Conservation (phyloP, 2,329 filamentous ascomycete species). For the Didymella keratinophila region DNA sequence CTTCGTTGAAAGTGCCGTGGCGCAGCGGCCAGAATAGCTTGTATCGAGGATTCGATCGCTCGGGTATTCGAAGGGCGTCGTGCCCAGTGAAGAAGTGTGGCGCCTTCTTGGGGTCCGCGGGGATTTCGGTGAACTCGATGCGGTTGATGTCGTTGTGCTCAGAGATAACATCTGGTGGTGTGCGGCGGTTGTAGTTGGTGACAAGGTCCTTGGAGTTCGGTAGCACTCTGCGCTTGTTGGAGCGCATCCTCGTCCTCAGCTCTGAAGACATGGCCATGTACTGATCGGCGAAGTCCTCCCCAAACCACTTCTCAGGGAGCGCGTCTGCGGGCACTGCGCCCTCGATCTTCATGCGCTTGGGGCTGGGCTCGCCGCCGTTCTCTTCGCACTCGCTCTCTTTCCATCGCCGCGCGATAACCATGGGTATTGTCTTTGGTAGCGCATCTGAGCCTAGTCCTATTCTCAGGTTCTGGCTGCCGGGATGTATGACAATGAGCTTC, state of each 20-base stretch:
- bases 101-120: constrained; percentile 65
- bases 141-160: constrained; percentile 95
- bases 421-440: constrained; percentile 90
- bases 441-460: constrained; percentile 97
- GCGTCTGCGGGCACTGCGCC: constrained; percentile 67
- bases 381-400: constrained; percentile 83
- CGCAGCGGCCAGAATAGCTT: constrained; percentile 92
- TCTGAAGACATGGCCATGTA: constrained; percentile 86
- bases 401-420: constrained; percentile 85
- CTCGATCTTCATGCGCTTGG: constrained; percentile 68
- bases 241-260: constrained; percentile 87
- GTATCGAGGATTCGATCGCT: constrained; percentile 87
- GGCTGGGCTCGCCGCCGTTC: constrained; percentile 78
- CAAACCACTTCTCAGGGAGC: constrained; percentile 80
- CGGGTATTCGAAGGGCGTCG: constrained; percentile 84
- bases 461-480: constrained; percentile 92
- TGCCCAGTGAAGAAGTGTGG: constrained; percentile 82
- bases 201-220: constrained; percentile 98
- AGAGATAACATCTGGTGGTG: constrained; percentile 83
- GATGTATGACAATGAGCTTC: constrained; percentile 93
- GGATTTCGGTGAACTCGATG: constrained; percentile 93
- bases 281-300: constrained; percentile 72
- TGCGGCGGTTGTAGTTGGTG: constrained; percentile 89
- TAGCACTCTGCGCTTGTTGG: constrained; percentile 91
- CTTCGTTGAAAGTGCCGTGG: constrained; percentile 87